Percentiles rank a stretch among this genome's conserved stretches.
Evolutionary conservation across 2,329 filamentous ascomycete genomes (phyloP).

Genomic region (Chalaropsis ovoidea): DNA sequence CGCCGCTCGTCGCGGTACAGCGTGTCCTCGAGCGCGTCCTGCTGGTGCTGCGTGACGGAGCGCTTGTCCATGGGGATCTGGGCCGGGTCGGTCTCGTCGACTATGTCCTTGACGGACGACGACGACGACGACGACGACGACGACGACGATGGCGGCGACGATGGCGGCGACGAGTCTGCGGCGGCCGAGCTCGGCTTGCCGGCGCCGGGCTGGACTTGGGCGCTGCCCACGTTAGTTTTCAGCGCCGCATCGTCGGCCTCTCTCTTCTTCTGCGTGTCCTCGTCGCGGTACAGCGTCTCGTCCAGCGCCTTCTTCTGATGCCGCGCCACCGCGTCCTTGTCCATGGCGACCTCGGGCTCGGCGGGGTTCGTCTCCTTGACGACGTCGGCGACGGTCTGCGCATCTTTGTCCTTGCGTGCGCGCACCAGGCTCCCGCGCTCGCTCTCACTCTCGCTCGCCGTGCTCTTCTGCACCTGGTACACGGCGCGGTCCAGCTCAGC

Average conservation of each 20-base stretch:
- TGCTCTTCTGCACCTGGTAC: conserved; percentile 55
- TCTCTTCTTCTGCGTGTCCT: neutral
- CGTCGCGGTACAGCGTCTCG: neutral
- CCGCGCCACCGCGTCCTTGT: neutral
- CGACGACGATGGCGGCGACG: neutral
- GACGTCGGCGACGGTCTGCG: neutral
- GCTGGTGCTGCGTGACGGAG: neutral
- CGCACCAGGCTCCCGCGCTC: conserved; percentile 29
- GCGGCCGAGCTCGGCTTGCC: too few relatives aligned
- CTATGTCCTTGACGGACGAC: neutral
- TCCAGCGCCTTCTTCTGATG: neutral
- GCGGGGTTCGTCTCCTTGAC: neutral
- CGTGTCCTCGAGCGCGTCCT: conserved; percentile 1
- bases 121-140: neutral
- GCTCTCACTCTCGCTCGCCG: conserved; percentile 38
- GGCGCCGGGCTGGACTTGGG: neutral
- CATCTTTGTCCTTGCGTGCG: neutral
- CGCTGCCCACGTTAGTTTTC: neutral
- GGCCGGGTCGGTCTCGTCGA: conserved; percentile 2
- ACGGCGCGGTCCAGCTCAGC: conserved; percentile 66
- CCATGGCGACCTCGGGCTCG: neutral
- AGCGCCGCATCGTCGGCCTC: neutral
- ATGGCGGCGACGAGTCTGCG: too few relatives aligned
- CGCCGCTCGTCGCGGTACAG: neutral
- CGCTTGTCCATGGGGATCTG: neutral